Base-by-base conservation (phyloP, 495 filamentous ascomycete species). In the Penicillium tannophilum region DNA sequence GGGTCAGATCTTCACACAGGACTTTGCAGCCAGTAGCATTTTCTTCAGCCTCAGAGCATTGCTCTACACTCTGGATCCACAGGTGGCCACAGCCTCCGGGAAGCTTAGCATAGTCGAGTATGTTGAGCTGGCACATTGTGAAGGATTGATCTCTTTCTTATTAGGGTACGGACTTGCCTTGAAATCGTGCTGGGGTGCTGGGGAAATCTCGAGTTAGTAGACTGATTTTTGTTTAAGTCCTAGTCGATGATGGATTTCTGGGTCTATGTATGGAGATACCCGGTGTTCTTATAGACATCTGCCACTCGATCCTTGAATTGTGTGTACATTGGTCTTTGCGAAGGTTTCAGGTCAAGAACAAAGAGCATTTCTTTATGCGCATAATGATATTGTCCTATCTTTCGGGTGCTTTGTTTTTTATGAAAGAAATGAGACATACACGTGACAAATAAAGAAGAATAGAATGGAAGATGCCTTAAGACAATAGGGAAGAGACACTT, bases 1-100 rank as follows among this genome's bases (percentile, higher is more conserved):
- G 43, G 2, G 20, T 24, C 19, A 24, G 43, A 2, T 16, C 14
- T 6, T 41, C 16, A 6, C 39, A 41, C 7, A 46, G 43, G 23
- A 16, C 12, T 14, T 28, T 36, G 49, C 16, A 41, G 11, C 33
- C 2, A 41, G 50, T n/a, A 26, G 14, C 14, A 20, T 30, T 48
- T 28, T 12, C 28, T 28, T 28, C 20, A 35, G 20, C 16, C 30
- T n/a, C 7, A 16, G 16, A 10, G 50, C 50, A 52, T 23, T 39
- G 50, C 6, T 52, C 50, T 7, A 52, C 50, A 30, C 19, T 12
- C 11, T 20, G 6, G 6, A 52, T 41, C 24, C 24, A 52, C 4
- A 52, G 7, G 24, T 52, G 50, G n/a, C 50, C 50, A 26, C 50
- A 52, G 33, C 50, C 33, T 10, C 35, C 30, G 2, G 11, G 31